Conservation (phyloP, 345 rosid species). For the Eucalyptus polyanthemos region DNA sequence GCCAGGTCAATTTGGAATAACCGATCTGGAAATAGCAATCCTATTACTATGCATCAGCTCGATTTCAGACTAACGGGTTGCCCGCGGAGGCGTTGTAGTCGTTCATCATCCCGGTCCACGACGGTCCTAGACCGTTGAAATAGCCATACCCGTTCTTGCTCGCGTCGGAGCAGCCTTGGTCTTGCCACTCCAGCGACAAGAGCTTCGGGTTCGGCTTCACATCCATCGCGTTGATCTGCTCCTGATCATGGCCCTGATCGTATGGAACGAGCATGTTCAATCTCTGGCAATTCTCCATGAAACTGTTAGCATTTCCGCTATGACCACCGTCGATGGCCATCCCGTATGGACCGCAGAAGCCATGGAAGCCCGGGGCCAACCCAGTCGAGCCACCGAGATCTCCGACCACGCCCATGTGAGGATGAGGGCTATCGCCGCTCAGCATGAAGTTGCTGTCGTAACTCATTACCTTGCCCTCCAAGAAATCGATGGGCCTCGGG, state of each 20-base stretch:
- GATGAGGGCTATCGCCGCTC: background rate
- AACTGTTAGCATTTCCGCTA: slow-evolving; percentile 12
- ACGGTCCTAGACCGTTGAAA: slow-evolving; percentile 33
- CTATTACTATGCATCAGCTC: background rate
- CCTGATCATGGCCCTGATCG: slow-evolving; percentile 13
- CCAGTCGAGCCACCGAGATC: slow-evolving; percentile 1
- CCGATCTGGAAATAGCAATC: background rate
- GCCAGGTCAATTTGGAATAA: background rate
- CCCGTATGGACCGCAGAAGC: slow-evolving; percentile 31
- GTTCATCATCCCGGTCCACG: slow-evolving; percentile 42
- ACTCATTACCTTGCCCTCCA: background rate
- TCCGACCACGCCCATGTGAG: background rate
- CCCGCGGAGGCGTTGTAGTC: slow-evolving; percentile 32
- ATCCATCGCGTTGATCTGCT: slow-evolving; percentile 13
- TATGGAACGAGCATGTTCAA: slow-evolving; percentile 31
- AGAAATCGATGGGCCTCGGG: slow-evolving; percentile 5
- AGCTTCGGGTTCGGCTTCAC: slow-evolving; percentile 67
- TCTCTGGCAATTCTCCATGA: slow-evolving; percentile 52
- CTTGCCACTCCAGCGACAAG: slow-evolving; percentile 79
- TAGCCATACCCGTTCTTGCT: slow-evolving; percentile 36
- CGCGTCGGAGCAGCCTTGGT: slow-evolving; percentile 44
- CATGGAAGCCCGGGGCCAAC: slow-evolving; percentile 13
- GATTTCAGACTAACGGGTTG: slow-evolving; percentile 29
- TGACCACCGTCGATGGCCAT: background rate
- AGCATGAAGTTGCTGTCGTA: background rate